phyloP scores from a whole-genome alignment of 306 rosid genomes.

The Aeschynomene evenia region DNA sequence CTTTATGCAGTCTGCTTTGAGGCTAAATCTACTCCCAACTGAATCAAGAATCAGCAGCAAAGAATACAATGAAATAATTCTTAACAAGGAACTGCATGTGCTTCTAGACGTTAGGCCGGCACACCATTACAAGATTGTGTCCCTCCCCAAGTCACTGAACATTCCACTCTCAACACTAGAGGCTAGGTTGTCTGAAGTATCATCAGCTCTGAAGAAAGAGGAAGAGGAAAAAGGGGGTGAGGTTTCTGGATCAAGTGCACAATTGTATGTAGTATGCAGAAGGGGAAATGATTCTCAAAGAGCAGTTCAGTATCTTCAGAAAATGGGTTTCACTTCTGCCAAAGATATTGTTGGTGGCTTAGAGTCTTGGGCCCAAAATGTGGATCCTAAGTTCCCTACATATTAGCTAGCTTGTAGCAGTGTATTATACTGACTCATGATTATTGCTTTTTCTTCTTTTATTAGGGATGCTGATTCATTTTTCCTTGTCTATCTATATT shows the following conservation, averaged over 20 bases:
- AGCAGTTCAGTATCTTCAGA: constrained; percentile 79
- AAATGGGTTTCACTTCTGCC: constrained; percentile 69
- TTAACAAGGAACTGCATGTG: constrained; percentile 58
- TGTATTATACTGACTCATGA: neutral
- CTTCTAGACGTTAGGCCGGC: constrained; percentile 82
- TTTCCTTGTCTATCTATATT: neutral
- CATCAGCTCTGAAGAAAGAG: constrained; percentile 43
- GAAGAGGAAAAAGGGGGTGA: constrained; percentile 25
- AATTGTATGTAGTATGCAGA: constrained; percentile 70
- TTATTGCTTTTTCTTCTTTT: neutral
- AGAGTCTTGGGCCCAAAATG: constrained; percentile 79
- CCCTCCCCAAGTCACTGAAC: constrained; percentile 81
- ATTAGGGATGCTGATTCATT: neutral
- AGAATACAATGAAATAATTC: constrained; percentile 57
- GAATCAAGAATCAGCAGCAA: constrained; percentile 76
- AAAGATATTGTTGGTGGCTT: constrained; percentile 83
- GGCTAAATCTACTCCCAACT: constrained; percentile 57
- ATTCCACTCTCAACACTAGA: constrained; percentile 75
- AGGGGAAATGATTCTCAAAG: constrained; percentile 97
- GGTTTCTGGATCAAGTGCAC: constrained; percentile 30
- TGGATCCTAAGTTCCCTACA: constrained; percentile 68
- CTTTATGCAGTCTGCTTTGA: constrained; percentile 68
- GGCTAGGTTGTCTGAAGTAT: constrained; percentile 55
- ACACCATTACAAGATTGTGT: constrained; percentile 85
- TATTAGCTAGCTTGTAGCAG: constrained; percentile 20